Base-by-base conservation (phyloP, 768 basidiomycete genomes). In the Royoungia palumana region DNA sequence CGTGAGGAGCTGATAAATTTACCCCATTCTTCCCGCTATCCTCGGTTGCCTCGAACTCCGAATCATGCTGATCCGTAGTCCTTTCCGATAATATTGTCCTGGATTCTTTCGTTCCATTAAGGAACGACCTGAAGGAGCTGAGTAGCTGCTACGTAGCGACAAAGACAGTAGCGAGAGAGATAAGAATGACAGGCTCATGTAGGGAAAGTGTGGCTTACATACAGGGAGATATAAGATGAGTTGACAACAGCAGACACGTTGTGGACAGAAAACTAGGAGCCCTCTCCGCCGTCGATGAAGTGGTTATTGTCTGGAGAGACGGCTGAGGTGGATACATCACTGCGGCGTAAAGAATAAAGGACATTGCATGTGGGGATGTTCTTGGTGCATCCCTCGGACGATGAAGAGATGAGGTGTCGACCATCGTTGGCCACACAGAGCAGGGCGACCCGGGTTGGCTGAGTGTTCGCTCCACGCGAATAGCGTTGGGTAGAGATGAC, bases 401-500 rank as follows among this genome's bases (percentile, higher is more conserved):
- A 58, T 22, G 40, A 35, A 20, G 57, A 51, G 36, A 58, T 14
- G 17, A 58, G 49, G 30, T 47, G 36, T 20, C 42, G 52, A 34
- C 19, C 41, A 3, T 22, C 45, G 27, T 14, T n/a, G 8, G 56
- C 38, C 4, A 49, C 16, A 6, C 12, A 32, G 39, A 59, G 49
- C 11, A 47, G 27, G 3, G 50, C 52, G 25, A 54, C 47, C 3
- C 17, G 16, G 35, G 30, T 54, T 44, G 12, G 19, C 20, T 17
- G 20, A 53, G 13, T 35, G 35, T 7, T 43, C 51, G 6, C 22
- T 28, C 24, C 38, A 16, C 3, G 6, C 7, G 44, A 25, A 22
- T 30, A 16, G 6, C 14, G 32, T 19, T 35, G 38, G 44, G 44
- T 46, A 4, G 19, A 9, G 25, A 50, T n/a, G 21, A 55, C 30